A percentile compares a stretch with the other conserved stretches of the same genome.
Conservation (phyloP, 2,329 filamentous ascomycete species). For the Colletotrichum sansevieriae region DNA sequence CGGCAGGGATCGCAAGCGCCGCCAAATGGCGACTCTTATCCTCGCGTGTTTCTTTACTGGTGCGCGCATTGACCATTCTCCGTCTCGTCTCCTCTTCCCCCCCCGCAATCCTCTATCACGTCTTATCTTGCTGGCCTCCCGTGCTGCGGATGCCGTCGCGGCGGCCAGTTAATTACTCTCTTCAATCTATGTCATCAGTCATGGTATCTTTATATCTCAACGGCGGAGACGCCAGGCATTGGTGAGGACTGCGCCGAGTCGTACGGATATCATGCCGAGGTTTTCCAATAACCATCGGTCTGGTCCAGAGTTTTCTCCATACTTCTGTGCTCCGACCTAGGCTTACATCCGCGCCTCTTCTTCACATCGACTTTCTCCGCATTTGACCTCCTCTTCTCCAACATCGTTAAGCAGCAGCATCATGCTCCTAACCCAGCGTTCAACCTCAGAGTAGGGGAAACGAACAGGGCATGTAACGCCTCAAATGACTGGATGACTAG, state of each 20-base stretch:
- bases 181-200: slow-evolving; percentile 34
- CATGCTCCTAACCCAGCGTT: neutral
- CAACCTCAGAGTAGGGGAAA: neutral
- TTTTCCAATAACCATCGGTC: neutral
- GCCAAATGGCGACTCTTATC: slow-evolving; percentile 25
- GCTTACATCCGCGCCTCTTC: neutral
- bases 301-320: no score
- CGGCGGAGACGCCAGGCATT: slow-evolving; percentile 14
- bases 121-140: slow-evolving; percentile 41
- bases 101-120: slow-evolving; percentile 42
- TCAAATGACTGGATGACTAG: slow-evolving; percentile 31
- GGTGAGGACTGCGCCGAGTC: slow-evolving; percentile 10
- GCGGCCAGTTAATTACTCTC: slow-evolving; percentile 17
- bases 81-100: slow-evolving; percentile 33
- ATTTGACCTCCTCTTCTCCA: slow-evolving; percentile 28
- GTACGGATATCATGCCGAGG: slow-evolving; percentile 14
- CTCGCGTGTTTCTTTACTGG: slow-evolving; percentile 30
- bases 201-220: slow-evolving; percentile 19
- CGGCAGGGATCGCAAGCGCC: slow-evolving; percentile 38
- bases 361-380: slow-evolving; percentile 26
- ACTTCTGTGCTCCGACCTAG: no score
- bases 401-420: slow-evolving; percentile 23
- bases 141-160: slow-evolving; percentile 32
- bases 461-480: slow-evolving; percentile 26
- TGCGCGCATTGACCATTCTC: slow-evolving; percentile 35